A percentile compares a stretch with the other conserved stretches of the same genome.
These are phyloP conservation scores for Apium graveolens DNA, from an alignment of 129 eudicot species.

Conservation along the genomic window DNA sequence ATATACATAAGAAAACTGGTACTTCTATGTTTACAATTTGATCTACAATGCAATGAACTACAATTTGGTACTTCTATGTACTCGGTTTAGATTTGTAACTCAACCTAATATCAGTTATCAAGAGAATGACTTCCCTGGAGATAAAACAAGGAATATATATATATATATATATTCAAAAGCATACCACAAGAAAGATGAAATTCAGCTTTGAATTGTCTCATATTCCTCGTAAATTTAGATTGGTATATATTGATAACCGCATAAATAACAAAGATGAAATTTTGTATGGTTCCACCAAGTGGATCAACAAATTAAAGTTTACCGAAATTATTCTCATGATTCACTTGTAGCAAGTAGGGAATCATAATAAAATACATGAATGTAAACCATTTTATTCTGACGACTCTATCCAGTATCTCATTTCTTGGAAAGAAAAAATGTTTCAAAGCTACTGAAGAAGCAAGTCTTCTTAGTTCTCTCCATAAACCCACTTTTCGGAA, in stretches of 20 bases:
- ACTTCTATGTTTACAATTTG: too few species aligned
- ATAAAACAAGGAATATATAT: background rate
- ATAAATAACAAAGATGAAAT: background rate
- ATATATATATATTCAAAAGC: background rate
- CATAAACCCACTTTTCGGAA: constrained; percentile 92
- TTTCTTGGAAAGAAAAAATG: background rate
- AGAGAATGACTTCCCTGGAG: background rate
- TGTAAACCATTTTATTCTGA: background rate
- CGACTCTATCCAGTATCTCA: background rate
- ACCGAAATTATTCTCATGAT: background rate
- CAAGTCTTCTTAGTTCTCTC: constrained; percentile 40
- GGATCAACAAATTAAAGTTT: background rate
- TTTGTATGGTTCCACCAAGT: background rate
- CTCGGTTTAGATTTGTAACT: too few species aligned
- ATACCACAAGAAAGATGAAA: background rate
- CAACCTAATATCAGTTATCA: too few species aligned
- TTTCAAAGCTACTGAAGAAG: constrained; percentile 3
- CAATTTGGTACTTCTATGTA: too few species aligned
- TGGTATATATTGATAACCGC: background rate
- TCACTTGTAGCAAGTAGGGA: background rate
- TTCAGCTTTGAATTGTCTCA: background rate
- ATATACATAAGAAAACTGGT: too few species aligned
- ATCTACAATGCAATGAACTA: too few species aligned
- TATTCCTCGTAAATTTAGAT: background rate
- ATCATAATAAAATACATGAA: background rate